Conservation (phyloP, 495 filamentous ascomycete genomes). For the Halenospora varia region DNA sequence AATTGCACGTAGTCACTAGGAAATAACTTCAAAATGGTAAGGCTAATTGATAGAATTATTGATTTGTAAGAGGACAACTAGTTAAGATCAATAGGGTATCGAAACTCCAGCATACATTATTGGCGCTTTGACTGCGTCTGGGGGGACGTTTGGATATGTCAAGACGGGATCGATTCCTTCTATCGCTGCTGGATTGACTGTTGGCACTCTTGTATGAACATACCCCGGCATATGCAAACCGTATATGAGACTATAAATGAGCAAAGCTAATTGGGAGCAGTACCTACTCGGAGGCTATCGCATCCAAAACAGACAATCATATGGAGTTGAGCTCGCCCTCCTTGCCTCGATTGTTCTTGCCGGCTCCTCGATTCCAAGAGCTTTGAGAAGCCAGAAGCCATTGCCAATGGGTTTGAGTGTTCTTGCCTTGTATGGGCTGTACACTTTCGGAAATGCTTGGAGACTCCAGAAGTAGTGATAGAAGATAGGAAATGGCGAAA, state of each 20-base stretch:
- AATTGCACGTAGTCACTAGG: too few relatives aligned
- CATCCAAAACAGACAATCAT: constrained; percentile 58
- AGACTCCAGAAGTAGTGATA: constrained; percentile 9
- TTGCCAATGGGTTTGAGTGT: constrained; percentile 70
- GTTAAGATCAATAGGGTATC: constrained; percentile 27
- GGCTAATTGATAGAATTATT: neutral
- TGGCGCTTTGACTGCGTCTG: constrained; percentile 75
- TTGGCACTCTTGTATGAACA: constrained; percentile 54
- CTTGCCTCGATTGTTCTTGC: constrained; percentile 80
- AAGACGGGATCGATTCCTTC: constrained; percentile 84
- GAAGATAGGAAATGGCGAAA: neutral
- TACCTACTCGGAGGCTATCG: constrained; percentile 70
- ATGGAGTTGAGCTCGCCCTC: constrained; percentile 70
- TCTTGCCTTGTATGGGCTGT: constrained; percentile 55
- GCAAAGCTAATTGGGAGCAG: constrained; percentile 21
- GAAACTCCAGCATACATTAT: constrained; percentile 66
- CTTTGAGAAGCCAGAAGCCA: constrained; percentile 72
- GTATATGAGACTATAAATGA: neutral
- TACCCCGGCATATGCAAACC: neutral
- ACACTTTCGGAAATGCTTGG: constrained; percentile 56
- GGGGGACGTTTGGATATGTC: constrained; percentile 77
- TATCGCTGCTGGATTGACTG: constrained; percentile 72
- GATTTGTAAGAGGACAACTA: neutral
- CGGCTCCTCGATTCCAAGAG: constrained; percentile 77
- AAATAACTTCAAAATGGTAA: constrained; percentile 8